phyloP scores from a whole-genome alignment of 768 basidiomycete genomes.

The Roridomyces roridus region DNA sequence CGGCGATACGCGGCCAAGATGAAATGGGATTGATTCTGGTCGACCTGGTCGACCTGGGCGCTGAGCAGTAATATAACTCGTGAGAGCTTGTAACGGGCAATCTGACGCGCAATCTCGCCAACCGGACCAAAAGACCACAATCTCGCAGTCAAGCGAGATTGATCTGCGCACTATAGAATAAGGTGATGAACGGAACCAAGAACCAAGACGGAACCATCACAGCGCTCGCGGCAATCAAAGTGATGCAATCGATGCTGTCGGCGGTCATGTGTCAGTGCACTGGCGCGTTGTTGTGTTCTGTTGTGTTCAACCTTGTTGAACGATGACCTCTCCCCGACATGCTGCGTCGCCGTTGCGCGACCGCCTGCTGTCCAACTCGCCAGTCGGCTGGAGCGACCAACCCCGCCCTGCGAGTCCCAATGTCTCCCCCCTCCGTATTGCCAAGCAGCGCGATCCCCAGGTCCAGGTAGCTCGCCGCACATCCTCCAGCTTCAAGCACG shows the following conservation, averaged over 20 bases:
- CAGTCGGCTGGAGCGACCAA: slow-evolving; percentile 63
- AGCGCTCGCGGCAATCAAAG: no score
- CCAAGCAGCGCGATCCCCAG: slow-evolving; percentile 65
- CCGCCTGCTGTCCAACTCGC: slow-evolving; percentile 65
- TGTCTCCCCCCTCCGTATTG: slow-evolving; percentile 74
- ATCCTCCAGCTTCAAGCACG: slow-evolving; percentile 81
- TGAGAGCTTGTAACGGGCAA: no score
- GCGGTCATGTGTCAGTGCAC: background rate
- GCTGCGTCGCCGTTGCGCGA: slow-evolving; percentile 55
- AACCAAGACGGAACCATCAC: no score
- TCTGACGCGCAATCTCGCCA: no score
- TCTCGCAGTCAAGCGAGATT: no score
- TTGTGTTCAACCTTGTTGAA: background rate
- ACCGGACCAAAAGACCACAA: no score
- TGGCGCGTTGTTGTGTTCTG: background rate
- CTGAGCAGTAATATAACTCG: no score
- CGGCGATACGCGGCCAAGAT: slow-evolving; percentile 75
- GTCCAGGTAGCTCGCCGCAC: slow-evolving; percentile 70
- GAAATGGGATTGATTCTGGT: slow-evolving; percentile 72
- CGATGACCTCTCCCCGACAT: slow-evolving; percentile 10
- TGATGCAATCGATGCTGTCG: no score
- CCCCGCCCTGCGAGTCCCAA: slow-evolving; percentile 42
- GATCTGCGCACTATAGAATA: no score
- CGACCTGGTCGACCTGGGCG: no score
- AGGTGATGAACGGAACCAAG: no score